Percentiles rank a stretch among this genome's conserved stretches.
phyloP scores from a whole-genome alignment of 495 filamentous ascomycete genomes.

The Podospora conica region DNA sequence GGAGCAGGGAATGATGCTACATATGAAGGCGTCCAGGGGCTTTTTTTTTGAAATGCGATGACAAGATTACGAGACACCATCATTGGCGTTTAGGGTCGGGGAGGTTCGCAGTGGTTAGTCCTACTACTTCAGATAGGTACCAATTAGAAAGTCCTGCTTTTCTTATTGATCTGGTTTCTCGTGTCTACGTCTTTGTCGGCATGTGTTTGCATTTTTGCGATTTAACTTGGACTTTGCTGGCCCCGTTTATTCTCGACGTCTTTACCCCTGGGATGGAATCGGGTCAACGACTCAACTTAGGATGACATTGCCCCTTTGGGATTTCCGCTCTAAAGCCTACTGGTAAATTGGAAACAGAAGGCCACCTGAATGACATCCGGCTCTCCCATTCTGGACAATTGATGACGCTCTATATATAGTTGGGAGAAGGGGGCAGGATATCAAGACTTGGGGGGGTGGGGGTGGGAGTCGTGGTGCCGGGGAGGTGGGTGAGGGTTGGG shows the following conservation, averaged over 20 bases:
- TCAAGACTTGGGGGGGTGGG: neutral
- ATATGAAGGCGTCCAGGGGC: neutral
- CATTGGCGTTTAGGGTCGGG: neutral
- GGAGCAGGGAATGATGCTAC: neutral
- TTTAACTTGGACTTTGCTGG: neutral
- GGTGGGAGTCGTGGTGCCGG: neutral
- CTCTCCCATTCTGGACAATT: too few relatives aligned
- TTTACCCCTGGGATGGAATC: neutral
- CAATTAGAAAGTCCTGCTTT: neutral
- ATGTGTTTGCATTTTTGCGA: neutral
- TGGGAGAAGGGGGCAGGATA: too few relatives aligned
- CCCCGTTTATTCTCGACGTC: neutral
- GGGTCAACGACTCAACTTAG: neutral
- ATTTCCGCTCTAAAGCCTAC: too few relatives aligned
- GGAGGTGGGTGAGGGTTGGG: conserved; percentile 18
- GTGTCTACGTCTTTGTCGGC: too few relatives aligned
- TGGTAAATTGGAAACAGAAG: too few relatives aligned
- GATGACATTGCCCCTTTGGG: too few relatives aligned
- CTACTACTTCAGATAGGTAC: neutral
- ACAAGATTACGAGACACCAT: neutral
- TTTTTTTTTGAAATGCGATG: neutral
- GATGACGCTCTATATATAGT: too few relatives aligned
- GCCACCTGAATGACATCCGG: too few relatives aligned
- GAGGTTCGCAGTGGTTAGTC: neutral
- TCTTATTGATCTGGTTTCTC: neutral